Evolutionary conservation across 495 filamentous ascomycete species (phyloP).

Genomic region (Chaetomium cochliodes): DNA sequence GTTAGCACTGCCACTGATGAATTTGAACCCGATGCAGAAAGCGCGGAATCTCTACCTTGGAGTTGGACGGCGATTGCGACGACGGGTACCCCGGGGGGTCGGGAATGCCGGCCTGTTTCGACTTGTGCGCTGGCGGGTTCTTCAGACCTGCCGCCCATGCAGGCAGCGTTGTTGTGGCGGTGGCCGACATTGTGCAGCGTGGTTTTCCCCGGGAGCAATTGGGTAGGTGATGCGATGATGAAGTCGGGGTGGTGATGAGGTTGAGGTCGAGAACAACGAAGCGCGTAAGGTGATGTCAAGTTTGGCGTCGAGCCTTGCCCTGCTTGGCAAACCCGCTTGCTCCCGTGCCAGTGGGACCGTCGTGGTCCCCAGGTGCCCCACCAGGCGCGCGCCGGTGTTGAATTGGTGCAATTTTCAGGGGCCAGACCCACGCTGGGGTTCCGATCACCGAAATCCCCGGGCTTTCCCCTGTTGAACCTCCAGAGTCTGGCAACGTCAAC

Average conservation of each 20-base stretch:
- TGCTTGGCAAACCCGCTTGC: slow-evolving; percentile 23
- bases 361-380: not conserved
- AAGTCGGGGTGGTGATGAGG: too few relatives aligned
- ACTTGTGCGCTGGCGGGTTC: slow-evolving; percentile 56
- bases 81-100: slow-evolving; percentile 84
- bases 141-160: slow-evolving; percentile 80
- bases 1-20: not conserved
- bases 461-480: slow-evolving; percentile 8
- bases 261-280: not conserved
- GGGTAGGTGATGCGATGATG: too few relatives aligned
- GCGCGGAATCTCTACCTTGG: slow-evolving; percentile 49
- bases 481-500: slow-evolving; percentile 2
- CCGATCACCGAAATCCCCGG: slow-evolving; percentile 9
- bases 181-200: slow-evolving; percentile 27
- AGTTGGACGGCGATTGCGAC: slow-evolving; percentile 47
- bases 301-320: slow-evolving; percentile 23
- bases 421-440: slow-evolving; percentile 11
- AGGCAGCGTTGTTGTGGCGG: slow-evolving; percentile 45
- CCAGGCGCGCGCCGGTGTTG: slow-evolving; percentile 3
- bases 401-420: slow-evolving; percentile 19
- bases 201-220: not conserved
- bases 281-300: slow-evolving; percentile 23
- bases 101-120: slow-evolving; percentile 62
- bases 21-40: slow-evolving; percentile 1
- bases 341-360: slow-evolving; percentile 20